A percentile compares a stretch with the other conserved stretches of the same genome.
phyloP scores from a whole-genome alignment of 768 basidiomycete genomes.

The Lactarius trivialis region DNA sequence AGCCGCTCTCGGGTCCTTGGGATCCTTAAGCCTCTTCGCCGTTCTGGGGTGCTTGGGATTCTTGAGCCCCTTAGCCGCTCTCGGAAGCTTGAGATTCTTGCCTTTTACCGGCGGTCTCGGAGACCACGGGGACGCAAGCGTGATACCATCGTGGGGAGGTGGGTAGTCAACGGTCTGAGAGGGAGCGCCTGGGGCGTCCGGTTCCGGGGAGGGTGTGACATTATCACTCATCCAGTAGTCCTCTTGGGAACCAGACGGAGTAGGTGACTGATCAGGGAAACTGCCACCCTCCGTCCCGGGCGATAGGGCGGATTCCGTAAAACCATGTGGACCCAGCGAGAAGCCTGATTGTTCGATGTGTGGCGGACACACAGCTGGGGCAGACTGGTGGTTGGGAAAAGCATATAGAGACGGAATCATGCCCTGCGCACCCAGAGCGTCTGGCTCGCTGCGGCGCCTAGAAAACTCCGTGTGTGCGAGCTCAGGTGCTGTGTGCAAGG shows the following conservation, averaged over 20 bases:
- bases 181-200: not conserved
- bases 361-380: not conserved
- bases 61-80: not conserved
- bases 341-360: not conserved
- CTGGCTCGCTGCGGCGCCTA: not conserved
- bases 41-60: not conserved
- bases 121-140: not conserved
- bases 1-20: constrained; percentile 7
- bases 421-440: not conserved
- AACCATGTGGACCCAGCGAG: not conserved
- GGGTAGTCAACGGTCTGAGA: not conserved
- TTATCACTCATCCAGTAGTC: not conserved
- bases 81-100: not conserved
- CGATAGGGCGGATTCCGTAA: not conserved
- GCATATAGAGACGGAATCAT: not conserved
- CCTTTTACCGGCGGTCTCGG: not conserved
- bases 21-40: not conserved
- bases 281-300: not conserved
- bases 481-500: not conserved
- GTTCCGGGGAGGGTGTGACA: not conserved
- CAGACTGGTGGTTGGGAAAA: not conserved
- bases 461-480: not conserved
- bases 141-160: not conserved
- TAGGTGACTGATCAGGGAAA: not conserved
- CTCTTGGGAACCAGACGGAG: not conserved